Base-by-base conservation (phyloP, 116 monocot species). In the Trichopus zeylanicus region DNA sequence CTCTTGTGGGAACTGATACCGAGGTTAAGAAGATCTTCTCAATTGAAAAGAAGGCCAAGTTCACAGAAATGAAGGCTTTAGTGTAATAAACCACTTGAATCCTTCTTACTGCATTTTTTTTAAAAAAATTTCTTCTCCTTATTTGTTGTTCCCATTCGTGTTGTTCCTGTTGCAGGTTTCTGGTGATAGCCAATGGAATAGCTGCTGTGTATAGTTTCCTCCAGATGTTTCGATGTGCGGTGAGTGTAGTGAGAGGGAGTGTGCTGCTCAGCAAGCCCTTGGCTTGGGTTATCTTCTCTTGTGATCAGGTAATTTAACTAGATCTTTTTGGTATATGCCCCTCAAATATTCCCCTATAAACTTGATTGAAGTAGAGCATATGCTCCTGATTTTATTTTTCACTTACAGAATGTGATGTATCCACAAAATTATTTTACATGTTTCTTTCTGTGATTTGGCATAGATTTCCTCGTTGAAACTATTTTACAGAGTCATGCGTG, bases 241-340 rank as follows among this genome's bases (percentile, higher is more conserved):
- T 78, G 73, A 78, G 78, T 63, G 72, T 77, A 61, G 57, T 70
- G 15, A 89, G 57, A 42, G 89, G 89, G 42, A 75, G 69, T 55
- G 71, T 78, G 22, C 70, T 89, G 12, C 62, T 80, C 30, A 78
- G 55, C 63, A 89, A 86, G 69, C 63, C 82, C 67, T 71, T 89
- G 56, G 89, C 89, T 32, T 94, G 80, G 82, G 69, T 55, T 26
- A 83, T 89, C 57, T 94, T 94, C 81, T 75, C 89, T 7, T 80
- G 75, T 78, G 94, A 94, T 70, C 94, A 89, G 94, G 94, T 89
- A 63, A 59, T 3, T 51, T 16, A n/a, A n/a, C n/a, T n/a, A n/a
- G n/a, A n/a, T n/a, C n/a, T n/a, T n/a, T n/a, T n/a, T n/a, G n/a
- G n/a, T n/a, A n/a, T n/a, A n/a, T n/a, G n/a, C n/a, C n/a, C n/a